Conservation (phyloP, 2,329 filamentous ascomycete genomes). For the Exophiala aquamarina region DNA sequence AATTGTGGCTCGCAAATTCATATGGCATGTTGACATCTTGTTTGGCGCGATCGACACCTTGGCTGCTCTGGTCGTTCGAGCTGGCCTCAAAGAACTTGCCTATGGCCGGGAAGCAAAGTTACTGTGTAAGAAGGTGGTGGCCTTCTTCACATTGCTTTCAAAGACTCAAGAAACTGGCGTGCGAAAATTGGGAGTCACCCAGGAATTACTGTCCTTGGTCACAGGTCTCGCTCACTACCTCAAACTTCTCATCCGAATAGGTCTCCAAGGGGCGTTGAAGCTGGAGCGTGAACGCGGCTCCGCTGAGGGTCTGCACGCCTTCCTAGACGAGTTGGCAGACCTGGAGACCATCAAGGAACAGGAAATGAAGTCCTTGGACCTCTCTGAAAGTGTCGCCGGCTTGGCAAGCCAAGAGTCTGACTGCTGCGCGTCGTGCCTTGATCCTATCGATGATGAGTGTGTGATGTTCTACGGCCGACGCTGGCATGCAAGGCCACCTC, state of each 20-base stretch:
- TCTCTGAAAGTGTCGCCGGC: constrained; percentile 63
- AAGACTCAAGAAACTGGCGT: constrained; percentile 92
- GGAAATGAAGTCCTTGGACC: constrained; percentile 64
- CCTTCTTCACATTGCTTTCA: constrained; percentile 92
- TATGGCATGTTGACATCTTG: constrained; percentile 89
- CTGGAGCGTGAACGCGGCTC: constrained; percentile 80
- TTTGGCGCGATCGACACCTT: constrained; percentile 86
- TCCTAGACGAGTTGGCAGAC: constrained; percentile 79
- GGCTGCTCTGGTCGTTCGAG: constrained; percentile 67
- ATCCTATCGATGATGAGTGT: constrained; percentile 94
- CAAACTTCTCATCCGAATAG: constrained; percentile 95
- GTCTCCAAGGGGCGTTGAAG: constrained; percentile 86
- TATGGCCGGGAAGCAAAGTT: constrained; percentile 97
- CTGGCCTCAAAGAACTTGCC: constrained; percentile 78
- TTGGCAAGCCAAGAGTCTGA: constrained; percentile 78
- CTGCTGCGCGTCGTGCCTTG: constrained; percentile 76
- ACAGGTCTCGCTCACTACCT: constrained; percentile 96
- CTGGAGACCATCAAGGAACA: constrained; percentile 76
- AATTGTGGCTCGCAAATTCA: constrained; percentile 92
- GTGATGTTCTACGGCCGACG: constrained; percentile 70
- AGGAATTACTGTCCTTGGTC: constrained; percentile 95
- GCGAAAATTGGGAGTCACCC: constrained; percentile 89
- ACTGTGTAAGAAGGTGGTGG: constrained; percentile 98
- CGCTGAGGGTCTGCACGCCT: constrained; percentile 73
- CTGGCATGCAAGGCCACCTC: constrained; percentile 72